phyloP scores from a whole-genome alignment of 164 flowering plant species.

The Stephania cephalantha region DNA sequence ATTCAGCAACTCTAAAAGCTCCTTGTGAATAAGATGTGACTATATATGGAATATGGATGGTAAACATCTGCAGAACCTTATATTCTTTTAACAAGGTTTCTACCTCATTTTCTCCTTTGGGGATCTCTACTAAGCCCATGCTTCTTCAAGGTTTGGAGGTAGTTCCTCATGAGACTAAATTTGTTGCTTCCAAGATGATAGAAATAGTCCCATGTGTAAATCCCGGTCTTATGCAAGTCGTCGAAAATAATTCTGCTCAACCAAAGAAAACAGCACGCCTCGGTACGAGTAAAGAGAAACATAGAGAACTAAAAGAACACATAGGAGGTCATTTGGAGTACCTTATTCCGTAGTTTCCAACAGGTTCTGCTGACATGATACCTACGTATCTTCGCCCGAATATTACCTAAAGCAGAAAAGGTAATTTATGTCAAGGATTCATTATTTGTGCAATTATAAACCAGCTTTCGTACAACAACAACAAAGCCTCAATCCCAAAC shows the following conservation, averaged over 20 bases:
- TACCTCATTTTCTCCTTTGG: slow-evolving; percentile 28
- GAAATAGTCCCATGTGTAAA: slow-evolving; percentile 87
- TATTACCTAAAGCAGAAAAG: slow-evolving; percentile 52
- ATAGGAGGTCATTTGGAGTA: slow-evolving; percentile 19
- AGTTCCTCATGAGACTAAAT: slow-evolving; percentile 69
- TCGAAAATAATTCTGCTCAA: slow-evolving; percentile 65
- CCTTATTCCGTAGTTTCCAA: slow-evolving; percentile 99
- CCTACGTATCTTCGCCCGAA: slow-evolving; percentile 84
- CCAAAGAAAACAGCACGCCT: neutral
- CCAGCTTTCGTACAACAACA: too few relatives aligned
- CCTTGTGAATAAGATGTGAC: too few relatives aligned
- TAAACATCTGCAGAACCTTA: too few relatives aligned
- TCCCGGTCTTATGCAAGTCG: slow-evolving; percentile 96
- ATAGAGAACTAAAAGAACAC: neutral
- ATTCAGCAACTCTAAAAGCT: too few relatives aligned
- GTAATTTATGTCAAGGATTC: neutral
- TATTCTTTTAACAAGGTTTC: neutral
- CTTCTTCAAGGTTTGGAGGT: slow-evolving; percentile 57
- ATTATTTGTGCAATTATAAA: too few relatives aligned
- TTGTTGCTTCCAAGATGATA: slow-evolving; percentile 81
- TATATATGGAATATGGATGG: too few relatives aligned
- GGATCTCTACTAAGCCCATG: slow-evolving; percentile 82
- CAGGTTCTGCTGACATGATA: slow-evolving; percentile 89
- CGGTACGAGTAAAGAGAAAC: neutral
- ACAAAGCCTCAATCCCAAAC: neutral